phyloP scores from a whole-genome alignment of 202 grass and related monocot genomes.

The Setaria italica region DNA sequence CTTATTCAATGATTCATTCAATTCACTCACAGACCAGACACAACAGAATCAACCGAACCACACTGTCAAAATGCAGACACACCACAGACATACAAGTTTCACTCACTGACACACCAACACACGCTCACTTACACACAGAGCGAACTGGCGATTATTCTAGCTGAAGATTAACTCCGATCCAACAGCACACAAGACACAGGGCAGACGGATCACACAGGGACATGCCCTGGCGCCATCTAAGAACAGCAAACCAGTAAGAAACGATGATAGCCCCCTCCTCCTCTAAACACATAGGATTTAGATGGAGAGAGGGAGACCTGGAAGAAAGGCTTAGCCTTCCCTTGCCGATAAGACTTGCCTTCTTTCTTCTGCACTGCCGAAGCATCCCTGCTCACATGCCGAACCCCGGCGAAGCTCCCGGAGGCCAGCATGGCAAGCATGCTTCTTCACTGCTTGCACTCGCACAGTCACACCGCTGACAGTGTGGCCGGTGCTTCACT shows the following conservation, averaged over 20 bases:
- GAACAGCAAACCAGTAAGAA: constrained; percentile 38
- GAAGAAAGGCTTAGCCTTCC: constrained; percentile 87
- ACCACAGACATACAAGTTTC: constrained; percentile 3
- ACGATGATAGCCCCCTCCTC: constrained; percentile 31
- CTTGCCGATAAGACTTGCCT: constrained; percentile 82
- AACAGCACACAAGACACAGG: constrained; percentile 14
- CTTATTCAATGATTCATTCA: neutral
- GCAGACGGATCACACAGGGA: neutral
- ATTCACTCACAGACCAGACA: neutral
- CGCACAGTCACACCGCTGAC: neutral
- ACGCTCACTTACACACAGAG: neutral
- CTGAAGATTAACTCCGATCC: constrained; percentile 16
- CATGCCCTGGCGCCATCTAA: neutral
- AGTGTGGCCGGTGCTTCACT: neutral
- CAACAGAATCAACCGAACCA: neutral
- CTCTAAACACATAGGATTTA: constrained; percentile 49
- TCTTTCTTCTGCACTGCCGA: constrained; percentile 45
- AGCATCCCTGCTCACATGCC: constrained; percentile 44
- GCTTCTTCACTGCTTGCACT: constrained; percentile 27
- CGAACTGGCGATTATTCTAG: constrained; percentile 32
- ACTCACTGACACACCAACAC: neutral
- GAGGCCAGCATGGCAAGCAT: constrained; percentile 47
- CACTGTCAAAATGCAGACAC: constrained; percentile 4
- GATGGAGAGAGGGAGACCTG: constrained; percentile 71
- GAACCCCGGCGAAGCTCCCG: neutral